Evolutionary conservation across 305 asterid genomes (phyloP).

Genomic region (Solanum hybrid): DNA sequence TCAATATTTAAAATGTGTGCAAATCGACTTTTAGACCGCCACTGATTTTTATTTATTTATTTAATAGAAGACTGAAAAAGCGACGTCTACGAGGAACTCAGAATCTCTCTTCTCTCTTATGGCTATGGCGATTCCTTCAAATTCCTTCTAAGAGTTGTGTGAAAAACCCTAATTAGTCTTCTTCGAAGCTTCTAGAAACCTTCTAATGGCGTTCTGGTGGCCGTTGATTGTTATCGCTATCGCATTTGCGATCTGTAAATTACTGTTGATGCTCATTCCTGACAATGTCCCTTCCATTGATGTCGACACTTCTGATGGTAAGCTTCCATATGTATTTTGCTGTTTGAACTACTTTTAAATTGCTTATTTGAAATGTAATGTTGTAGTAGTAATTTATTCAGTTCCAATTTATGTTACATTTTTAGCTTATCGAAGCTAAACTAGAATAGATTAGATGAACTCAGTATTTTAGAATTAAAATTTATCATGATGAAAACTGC

Average conservation of each 20-base stretch:
- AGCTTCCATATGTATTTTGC: neutral
- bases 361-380: neutral
- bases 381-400: neutral
- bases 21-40: neutral
- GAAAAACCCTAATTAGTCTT: neutral
- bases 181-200: constrained; percentile 9
- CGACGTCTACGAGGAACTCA: neutral
- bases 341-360: neutral
- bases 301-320: constrained; percentile 91
- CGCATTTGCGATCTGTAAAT: constrained; percentile 73
- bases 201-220: constrained; percentile 90
- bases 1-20: neutral
- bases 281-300: constrained; percentile 83
- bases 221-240: constrained; percentile 53
- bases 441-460: neutral
- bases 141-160: constrained; percentile 2
- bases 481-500: neutral
- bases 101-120: neutral
- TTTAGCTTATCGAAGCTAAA: neutral
- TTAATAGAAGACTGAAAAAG: neutral
- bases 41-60: neutral
- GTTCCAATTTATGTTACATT: neutral
- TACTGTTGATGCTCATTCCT: constrained; percentile 80
- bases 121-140: neutral
- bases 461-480: neutral